A percentile compares a stretch with the other conserved stretches of the same genome.
phyloP scores from a whole-genome alignment of 768 basidiomycete species.

The Trametes sanguinea region DNA sequence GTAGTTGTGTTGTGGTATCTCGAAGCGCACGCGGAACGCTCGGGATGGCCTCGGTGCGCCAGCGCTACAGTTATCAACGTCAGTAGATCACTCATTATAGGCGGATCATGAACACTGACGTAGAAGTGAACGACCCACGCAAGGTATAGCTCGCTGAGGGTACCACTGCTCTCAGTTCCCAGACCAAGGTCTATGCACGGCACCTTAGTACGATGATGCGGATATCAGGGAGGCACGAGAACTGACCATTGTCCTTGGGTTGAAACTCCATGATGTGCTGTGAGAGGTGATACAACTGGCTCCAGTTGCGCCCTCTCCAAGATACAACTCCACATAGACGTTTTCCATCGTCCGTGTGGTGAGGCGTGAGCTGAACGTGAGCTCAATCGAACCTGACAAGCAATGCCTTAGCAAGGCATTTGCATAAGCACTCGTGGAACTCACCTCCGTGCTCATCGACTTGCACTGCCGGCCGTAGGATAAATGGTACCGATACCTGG shows the following conservation, averaged over 20 bases:
- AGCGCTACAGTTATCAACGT: conserved; percentile 34
- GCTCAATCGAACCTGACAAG: conserved; percentile 54
- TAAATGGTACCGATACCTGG: conserved; percentile 38
- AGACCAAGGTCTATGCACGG: conserved; percentile 59
- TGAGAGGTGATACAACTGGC: conserved; percentile 73
- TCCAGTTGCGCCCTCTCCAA: conserved; percentile 72
- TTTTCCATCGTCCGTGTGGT: conserved; percentile 70
- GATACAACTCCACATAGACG: conserved; percentile 66
- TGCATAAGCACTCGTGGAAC: neutral
- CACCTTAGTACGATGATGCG: neutral
- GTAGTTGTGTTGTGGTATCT: conserved; percentile 68
- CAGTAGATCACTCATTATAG: neutral
- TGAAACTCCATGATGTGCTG: conserved; percentile 80
- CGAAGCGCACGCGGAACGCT: conserved; percentile 72
- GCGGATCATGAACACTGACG: conserved; percentile 41
- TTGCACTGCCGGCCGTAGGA: conserved; percentile 35
- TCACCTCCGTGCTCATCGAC: conserved; percentile 45
- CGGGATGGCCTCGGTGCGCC: conserved; percentile 64
- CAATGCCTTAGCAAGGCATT: conserved; percentile 2
- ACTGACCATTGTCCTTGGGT: conserved; percentile 41
- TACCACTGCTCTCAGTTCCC: conserved; percentile 72
- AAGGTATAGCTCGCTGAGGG: conserved; percentile 70
- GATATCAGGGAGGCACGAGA: neutral
- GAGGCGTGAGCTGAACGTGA: conserved; percentile 64
- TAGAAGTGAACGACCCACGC: conserved; percentile 74